phyloP scores from a whole-genome alignment of 371 early-diverging fungal genomes.

The Quaeritorhiza haematococci region DNA sequence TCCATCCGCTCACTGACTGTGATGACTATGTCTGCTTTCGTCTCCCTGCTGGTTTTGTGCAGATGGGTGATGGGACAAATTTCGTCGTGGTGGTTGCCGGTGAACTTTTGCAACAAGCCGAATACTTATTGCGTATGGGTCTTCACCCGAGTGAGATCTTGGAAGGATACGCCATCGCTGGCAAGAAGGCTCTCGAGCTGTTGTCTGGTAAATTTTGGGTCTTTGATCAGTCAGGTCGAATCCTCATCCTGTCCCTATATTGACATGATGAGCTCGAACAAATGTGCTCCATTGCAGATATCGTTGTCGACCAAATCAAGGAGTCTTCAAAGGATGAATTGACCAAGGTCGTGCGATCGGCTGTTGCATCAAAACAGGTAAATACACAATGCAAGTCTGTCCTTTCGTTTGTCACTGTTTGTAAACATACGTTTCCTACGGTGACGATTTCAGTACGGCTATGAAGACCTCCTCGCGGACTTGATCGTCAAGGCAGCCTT shows the following conservation, averaged over 20 bases:
- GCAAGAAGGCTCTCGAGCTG: constrained; percentile 75
- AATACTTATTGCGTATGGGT: constrained; percentile 87
- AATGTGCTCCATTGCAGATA: too few species aligned
- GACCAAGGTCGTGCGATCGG: constrained; percentile 64
- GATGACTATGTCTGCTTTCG: neutral
- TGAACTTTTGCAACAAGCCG: constrained; percentile 90
- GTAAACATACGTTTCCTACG: too few species aligned
- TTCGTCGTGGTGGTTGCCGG: constrained; percentile 92
- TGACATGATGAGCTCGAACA: too few species aligned
- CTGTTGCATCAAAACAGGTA: constrained; percentile 77
- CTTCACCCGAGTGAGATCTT: constrained; percentile 91
- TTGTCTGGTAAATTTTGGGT: constrained; percentile 58
- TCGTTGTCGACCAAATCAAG: too few species aligned
- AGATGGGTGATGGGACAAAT: constrained; percentile 94
- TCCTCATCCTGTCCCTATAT: too few species aligned
- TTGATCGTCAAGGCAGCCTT: constrained; percentile 84
- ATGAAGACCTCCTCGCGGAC: constrained; percentile 79
- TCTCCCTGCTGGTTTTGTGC: neutral
- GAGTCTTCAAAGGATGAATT: too few species aligned
- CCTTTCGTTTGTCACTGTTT: too few species aligned
- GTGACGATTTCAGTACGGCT: constrained; percentile 83
- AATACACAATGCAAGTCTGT: too few species aligned
- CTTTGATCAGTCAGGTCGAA: neutral
- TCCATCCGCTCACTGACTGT: neutral
- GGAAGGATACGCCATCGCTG: constrained; percentile 89